phyloP scores from a whole-genome alignment of 2,329 filamentous ascomycete species.

The Dactylellina parvicollis region DNA sequence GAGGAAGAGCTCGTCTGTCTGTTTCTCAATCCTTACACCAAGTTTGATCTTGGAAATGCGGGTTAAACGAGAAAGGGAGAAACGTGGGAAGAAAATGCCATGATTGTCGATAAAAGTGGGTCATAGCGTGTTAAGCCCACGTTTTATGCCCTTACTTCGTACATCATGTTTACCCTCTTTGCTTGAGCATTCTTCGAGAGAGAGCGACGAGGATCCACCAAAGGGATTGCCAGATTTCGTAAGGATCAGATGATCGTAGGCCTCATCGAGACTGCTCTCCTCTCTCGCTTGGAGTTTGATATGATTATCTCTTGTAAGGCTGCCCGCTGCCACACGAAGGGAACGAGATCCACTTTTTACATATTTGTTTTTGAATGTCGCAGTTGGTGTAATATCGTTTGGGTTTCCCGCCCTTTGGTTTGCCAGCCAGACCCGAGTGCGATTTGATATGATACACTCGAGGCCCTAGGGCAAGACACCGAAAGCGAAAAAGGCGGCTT shows the following conservation, averaged over 20 bases:
- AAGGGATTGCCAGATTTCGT: conserved; percentile 23
- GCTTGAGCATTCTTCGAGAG: conserved; percentile 16
- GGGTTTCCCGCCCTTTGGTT: conserved; percentile 3
- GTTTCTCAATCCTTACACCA: conserved; percentile 46
- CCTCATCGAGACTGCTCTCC: conserved; percentile 26
- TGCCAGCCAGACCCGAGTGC: conserved; percentile 31
- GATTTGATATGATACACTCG: conserved; percentile 23
- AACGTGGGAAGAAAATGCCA: conserved; percentile 32
- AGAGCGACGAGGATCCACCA: conserved; percentile 15
- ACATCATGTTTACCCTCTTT: conserved; percentile 9
- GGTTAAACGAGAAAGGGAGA: conserved; percentile 25
- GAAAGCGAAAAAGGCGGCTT: conserved; percentile 52
- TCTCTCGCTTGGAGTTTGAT: conserved; percentile 47
- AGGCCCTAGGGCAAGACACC: conserved; percentile 28
- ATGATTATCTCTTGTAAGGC: conserved; percentile 50
- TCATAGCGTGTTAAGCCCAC: conserved; percentile 54
- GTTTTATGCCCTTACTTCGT: conserved; percentile 50
- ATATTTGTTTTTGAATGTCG: conserved; percentile 37
- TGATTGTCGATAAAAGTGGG: conserved; percentile 39
- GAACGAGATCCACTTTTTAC: conserved; percentile 42
- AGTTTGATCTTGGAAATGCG: conserved; percentile 45
- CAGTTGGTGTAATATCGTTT: conserved; percentile 52
- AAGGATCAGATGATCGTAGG: conserved; percentile 45
- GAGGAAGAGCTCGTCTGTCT: conserved; percentile 39
- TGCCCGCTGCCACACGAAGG: conserved; percentile 41